phyloP scores from a whole-genome alignment of 306 rosid species.

The Castanospermum australe region DNA sequence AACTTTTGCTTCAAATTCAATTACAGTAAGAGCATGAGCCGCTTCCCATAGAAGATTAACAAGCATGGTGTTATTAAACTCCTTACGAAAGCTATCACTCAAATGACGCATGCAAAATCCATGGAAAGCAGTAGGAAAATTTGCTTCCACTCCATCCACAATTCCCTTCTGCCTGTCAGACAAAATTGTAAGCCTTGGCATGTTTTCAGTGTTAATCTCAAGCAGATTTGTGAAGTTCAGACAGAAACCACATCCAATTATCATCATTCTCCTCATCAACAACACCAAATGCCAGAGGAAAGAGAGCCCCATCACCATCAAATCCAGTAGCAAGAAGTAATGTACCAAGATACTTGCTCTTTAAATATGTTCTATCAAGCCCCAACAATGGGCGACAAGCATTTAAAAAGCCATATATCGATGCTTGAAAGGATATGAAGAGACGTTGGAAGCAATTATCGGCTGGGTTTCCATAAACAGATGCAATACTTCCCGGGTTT shows the following conservation, averaged over 20 bases:
- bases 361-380: slow-evolving; percentile 74
- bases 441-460: slow-evolving; percentile 84
- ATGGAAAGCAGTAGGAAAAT: slow-evolving; percentile 86
- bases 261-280: slow-evolving; percentile 89
- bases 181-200: slow-evolving; percentile 89
- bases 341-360: slow-evolving; percentile 83
- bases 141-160: slow-evolving; percentile 77
- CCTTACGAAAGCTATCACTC: slow-evolving; percentile 85
- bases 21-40: slow-evolving; percentile 72
- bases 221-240: slow-evolving; percentile 79
- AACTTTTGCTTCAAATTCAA: slow-evolving; percentile 73
- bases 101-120: slow-evolving; percentile 91
- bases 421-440: slow-evolving; percentile 82
- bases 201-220: slow-evolving; percentile 81
- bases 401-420: slow-evolving; percentile 79
- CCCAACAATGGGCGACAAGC: slow-evolving; percentile 87
- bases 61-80: slow-evolving; percentile 71
- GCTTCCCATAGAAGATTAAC: slow-evolving; percentile 83
- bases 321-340: slow-evolving; percentile 78
- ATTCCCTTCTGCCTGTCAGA: slow-evolving; percentile 84
- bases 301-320: slow-evolving; percentile 82
- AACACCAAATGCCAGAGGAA: slow-evolving; percentile 88
- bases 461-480: slow-evolving; percentile 64
- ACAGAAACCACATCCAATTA: slow-evolving; percentile 90
- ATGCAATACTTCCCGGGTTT: slow-evolving; percentile 80